Evolutionary conservation across 805 yeast genomes (phyloP).

Genomic region (Vanderwaltozyma yarrowii): DNA sequence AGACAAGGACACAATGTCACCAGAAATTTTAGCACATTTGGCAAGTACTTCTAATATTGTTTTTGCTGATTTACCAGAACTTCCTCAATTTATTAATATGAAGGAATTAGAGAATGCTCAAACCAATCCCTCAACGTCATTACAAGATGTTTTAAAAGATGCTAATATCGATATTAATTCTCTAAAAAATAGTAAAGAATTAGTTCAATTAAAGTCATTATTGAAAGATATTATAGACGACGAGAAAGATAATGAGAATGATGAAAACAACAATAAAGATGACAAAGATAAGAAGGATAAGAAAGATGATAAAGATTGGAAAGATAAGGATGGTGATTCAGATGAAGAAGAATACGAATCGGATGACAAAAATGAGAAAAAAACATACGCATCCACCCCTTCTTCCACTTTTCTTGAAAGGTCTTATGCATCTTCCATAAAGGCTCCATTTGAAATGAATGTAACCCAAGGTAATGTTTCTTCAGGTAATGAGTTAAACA

Average conservation of each 20-base stretch:
- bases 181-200: conserved; percentile 5
- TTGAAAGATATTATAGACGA: conserved; percentile 9
- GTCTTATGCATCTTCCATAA: no score
- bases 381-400: no score
- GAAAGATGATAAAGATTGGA: conserved; percentile 1
- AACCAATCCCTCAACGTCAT: background rate
- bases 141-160: conserved; percentile 1
- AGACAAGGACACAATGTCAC: conserved; percentile 7
- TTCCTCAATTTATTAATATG: conserved; percentile 12
- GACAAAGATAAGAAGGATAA: background rate
- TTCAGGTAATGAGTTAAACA: background rate
- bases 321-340: no score
- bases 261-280: conserved; percentile 1
- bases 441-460: background rate
- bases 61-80: conserved; percentile 12
- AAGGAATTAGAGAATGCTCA: conserved; percentile 7
- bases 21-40: conserved; percentile 9
- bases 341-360: no score
- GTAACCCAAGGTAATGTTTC: background rate
- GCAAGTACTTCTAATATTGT: conserved; percentile 9
- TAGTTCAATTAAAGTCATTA: conserved; percentile 6
- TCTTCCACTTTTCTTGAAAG: no score
- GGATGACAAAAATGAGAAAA: conserved; percentile 1
- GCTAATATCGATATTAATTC: conserved; percentile 2
- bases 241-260: conserved; percentile 1